Evolutionary conservation across 495 filamentous ascomycete species (phyloP).

Genomic region (Neurospora pannonica): DNA sequence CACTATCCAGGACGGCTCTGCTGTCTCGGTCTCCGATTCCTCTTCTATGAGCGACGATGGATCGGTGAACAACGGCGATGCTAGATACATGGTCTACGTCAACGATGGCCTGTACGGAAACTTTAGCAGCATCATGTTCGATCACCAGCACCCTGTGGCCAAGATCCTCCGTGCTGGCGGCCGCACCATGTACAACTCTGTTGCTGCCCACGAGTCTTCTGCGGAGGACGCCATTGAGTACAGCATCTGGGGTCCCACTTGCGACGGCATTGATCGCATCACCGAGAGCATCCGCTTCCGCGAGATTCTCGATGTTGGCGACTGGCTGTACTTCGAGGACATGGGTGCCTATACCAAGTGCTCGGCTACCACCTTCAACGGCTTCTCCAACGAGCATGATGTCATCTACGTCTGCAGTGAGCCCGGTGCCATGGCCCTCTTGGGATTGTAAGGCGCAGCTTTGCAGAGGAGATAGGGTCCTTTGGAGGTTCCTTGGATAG

Average conservation of each 20-base stretch:
- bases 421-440: constrained; percentile 68
- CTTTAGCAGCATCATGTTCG: constrained; percentile 98
- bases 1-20: constrained; percentile 47
- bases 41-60: constrained; percentile 23
- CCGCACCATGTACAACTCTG: constrained; percentile 39
- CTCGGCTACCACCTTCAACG: constrained; percentile 96
- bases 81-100: constrained; percentile 89
- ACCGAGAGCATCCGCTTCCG: constrained; percentile 63
- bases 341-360: constrained; percentile 99
- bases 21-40: constrained; percentile 24
- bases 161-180: constrained; percentile 61
- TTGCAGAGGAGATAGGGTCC: not conserved
- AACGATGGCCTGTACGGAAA: constrained; percentile 98
- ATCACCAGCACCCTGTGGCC: constrained; percentile 86
- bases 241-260: constrained; percentile 97
- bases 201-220: constrained; percentile 25
- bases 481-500: not conserved
- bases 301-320: constrained; percentile 71
- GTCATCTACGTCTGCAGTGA: constrained; percentile 93
- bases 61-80: constrained; percentile 29
- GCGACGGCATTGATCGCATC: constrained; percentile 94
- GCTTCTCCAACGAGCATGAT: constrained; percentile 87
- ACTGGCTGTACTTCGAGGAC: constrained; percentile 97
- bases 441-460: constrained; percentile 29
- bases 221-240: constrained; percentile 48